These are phyloP conservation scores for Salix brachista DNA, from an alignment of 345 rosid genomes.

Conservation along the genomic window DNA sequence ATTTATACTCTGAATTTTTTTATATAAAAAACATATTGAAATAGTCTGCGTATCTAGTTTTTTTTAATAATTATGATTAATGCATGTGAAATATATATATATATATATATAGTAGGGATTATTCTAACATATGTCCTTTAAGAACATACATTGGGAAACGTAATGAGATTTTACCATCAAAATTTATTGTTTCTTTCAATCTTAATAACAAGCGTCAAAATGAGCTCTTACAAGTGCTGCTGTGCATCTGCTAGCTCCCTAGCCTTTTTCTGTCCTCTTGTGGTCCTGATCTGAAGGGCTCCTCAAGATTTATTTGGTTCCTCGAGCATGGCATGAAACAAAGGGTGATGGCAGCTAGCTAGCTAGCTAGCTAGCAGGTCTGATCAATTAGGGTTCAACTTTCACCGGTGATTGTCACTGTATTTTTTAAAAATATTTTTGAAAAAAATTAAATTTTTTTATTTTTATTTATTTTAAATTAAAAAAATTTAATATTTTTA, in stretches of 20 bases:
- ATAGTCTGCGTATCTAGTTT: no score
- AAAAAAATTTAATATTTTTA: no score
- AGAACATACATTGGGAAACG: not conserved
- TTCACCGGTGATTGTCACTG: no score
- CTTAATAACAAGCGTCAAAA: not conserved
- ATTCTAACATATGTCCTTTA: no score
- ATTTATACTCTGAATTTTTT: no score
- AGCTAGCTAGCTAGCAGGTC: not conserved
- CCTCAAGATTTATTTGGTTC: not conserved
- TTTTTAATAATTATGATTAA: no score
- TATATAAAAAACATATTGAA: no score
- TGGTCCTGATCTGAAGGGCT: not conserved
- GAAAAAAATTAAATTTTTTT: no score
- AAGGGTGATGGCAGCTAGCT: not conserved
- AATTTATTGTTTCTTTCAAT: not conserved
- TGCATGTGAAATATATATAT: no score
- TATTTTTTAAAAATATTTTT: no score
- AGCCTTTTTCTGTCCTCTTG: not conserved
- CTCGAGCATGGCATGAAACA: not conserved
- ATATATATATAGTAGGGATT: no score
- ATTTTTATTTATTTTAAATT: no score
- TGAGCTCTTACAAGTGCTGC: not conserved
- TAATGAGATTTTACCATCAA: not conserved
- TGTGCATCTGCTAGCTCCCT: not conserved
- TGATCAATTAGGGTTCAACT: not conserved